Base-by-base conservation (phyloP, 768 basidiomycete species). In the Termitomyces sp. region DNA sequence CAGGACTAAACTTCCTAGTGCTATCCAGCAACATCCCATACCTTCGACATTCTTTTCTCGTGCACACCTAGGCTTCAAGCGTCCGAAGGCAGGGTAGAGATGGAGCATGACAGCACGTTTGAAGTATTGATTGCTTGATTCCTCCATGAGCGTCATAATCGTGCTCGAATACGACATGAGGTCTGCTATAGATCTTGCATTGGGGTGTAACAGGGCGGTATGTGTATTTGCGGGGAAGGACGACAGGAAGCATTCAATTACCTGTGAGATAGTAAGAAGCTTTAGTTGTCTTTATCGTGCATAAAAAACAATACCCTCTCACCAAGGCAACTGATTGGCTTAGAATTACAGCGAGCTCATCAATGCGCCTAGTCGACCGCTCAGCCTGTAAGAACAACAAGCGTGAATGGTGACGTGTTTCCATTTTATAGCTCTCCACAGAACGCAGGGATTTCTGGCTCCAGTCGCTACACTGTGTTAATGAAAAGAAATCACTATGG, bases 1-100 rank as follows among this genome's bases (percentile, higher is more conserved):
- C 24, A 93, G 68, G 27, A 95, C 70, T 55, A 86, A 63, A 18
- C 77, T 78, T 47, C 82, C 79, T 51, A 91, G 67, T 1, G 79
- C 80, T 34, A 92, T 74, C 85, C 88, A 95, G 57, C 68, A 74
- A 27, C 68, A 63, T 9, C 76, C 73, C 59, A 72, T 41, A 51
- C 63, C 58, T 64, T 64, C 50, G 48, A 61, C 61, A 53, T 46
- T 46, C 48, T 62, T 57, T 22, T 57, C 44, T 51, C 51, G 55
- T 16, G 33, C 31, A 27, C 51, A 45, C 3, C 16, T 16, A 12
- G 41, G 33, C 33, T 54, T 24, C 36, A 73, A 50, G 53, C 60
- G 61, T 33, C 64, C 58, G 9, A 72, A 46, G 4, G 69, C 51
- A 16, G 71, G 68, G 39, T 63, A 54, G 27, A 81, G 62, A 57